phyloP scores from a whole-genome alignment of 1,284 basidiomycete genomes.

The Irpex sp. region DNA sequence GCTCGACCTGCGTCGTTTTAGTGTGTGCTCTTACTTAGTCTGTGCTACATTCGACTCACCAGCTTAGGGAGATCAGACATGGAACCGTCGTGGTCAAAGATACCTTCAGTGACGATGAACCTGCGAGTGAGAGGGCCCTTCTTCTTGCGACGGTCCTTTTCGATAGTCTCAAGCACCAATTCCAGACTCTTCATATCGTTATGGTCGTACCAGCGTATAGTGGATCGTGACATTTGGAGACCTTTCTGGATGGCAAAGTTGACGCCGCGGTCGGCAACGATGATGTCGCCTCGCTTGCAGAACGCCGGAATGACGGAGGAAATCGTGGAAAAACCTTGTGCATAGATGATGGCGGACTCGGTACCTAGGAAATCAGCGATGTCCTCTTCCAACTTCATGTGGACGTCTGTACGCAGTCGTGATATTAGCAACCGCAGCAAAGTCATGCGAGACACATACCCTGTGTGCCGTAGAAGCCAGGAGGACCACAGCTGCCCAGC shows the following conservation, averaged over 20 bases:
- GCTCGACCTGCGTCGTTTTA: conserved; percentile 64
- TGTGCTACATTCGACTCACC: conserved; percentile 43
- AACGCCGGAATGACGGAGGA: conserved; percentile 97
- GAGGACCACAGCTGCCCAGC: conserved; percentile 93
- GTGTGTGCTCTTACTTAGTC: neutral
- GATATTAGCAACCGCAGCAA: conserved; percentile 19
- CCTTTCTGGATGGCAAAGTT: conserved; percentile 98
- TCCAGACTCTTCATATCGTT: conserved; percentile 92
- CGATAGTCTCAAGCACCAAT: conserved; percentile 79
- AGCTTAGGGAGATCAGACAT: conserved; percentile 91
- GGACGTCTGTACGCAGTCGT: conserved; percentile 65
- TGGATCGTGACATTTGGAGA: conserved; percentile 93
- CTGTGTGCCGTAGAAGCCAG: conserved; percentile 96
- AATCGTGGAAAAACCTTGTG: conserved; percentile 91
- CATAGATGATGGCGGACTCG: conserved; percentile 89
- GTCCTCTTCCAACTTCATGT: conserved; percentile 85
- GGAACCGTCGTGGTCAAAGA: conserved; percentile 93
- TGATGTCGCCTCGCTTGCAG: conserved; percentile 96
- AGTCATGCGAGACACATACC: conserved; percentile 54
- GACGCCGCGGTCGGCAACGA: conserved; percentile 94
- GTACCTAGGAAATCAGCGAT: conserved; percentile 91
- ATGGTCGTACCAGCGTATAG: conserved; percentile 94
- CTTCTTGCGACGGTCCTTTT: conserved; percentile 86
- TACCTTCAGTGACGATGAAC: conserved; percentile 97
- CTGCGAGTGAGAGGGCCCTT: conserved; percentile 80